These are phyloP conservation scores for Microsporum audouinii DNA, from an alignment of 2,329 filamentous ascomycete species.

Conservation along the genomic window DNA sequence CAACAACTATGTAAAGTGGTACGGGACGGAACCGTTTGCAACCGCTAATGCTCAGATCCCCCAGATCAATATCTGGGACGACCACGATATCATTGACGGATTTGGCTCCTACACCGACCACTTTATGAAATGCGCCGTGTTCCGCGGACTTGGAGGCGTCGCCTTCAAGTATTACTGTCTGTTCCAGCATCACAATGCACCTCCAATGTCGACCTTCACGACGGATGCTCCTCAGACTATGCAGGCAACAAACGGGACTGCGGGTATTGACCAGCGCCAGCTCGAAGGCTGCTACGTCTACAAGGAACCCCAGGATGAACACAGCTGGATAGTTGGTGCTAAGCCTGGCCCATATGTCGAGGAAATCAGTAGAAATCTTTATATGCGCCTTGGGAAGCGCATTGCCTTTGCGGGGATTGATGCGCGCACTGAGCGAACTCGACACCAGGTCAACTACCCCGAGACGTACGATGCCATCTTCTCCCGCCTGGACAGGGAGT, in stretches of 20 bases:
- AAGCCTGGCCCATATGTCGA: conserved; percentile 58
- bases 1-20: conserved; percentile 54
- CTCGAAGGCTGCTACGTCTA: conserved; percentile 63
- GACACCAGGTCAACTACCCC: conserved; percentile 82
- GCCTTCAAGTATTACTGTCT: conserved; percentile 52
- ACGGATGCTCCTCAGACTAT: conserved; percentile 54
- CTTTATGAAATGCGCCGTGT: conserved; percentile 55
- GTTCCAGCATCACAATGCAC: conserved; percentile 67
- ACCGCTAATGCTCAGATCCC: conserved; percentile 51
- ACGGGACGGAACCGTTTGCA: conserved; percentile 54
- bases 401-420: conserved; percentile 53
- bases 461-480: conserved; percentile 54
- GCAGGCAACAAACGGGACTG: conserved; percentile 37
- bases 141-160: conserved; percentile 52
- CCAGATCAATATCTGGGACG: conserved; percentile 56
- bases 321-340: conserved; percentile 67
- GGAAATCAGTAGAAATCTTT: conserved; percentile 49
- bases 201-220: conserved; percentile 75
- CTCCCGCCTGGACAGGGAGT: conserved; percentile 41
- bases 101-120: conserved; percentile 56
- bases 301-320: conserved; percentile 46
- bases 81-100: conserved; percentile 56
- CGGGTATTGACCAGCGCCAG: conserved; percentile 56
- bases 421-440: conserved; percentile 61
- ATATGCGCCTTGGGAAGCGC: conserved; percentile 52